phyloP scores from a whole-genome alignment of 2,329 filamentous ascomycete species.

The Berkeleyomyces rouxiae region DNA sequence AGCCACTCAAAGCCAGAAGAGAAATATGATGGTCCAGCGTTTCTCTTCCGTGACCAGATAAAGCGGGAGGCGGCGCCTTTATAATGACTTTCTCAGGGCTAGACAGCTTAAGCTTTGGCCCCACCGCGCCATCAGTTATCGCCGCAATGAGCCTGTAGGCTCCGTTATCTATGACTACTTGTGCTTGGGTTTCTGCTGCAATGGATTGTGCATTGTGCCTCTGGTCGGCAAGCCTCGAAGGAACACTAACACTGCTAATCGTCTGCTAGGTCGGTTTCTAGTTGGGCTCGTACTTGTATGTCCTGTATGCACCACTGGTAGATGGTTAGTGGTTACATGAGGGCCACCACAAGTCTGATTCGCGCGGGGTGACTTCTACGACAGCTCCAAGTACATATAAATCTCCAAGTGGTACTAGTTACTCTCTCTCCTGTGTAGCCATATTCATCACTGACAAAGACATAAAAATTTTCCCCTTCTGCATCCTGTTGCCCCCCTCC shows the following conservation, averaged over 20 bases:
- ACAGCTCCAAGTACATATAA: too few relatives aligned
- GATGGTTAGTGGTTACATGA: too few relatives aligned
- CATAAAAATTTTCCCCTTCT: neutral
- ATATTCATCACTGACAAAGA: neutral
- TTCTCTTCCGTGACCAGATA: neutral
- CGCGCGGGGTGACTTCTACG: too few relatives aligned
- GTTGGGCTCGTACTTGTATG: too few relatives aligned
- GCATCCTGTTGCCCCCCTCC: neutral
- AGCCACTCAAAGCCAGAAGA: neutral
- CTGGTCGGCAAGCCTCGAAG: neutral
- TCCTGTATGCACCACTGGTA: too few relatives aligned
- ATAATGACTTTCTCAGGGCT: neutral
- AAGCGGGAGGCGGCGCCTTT: neutral
- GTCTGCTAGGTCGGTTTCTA: too few relatives aligned
- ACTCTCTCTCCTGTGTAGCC: too few relatives aligned
- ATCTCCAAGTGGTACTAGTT: too few relatives aligned
- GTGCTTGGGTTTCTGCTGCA: neutral
- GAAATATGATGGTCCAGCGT: neutral
- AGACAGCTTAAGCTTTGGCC: neutral
- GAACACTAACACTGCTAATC: neutral
- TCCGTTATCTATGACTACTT: neutral
- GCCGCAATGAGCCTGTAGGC: neutral
- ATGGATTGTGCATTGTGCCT: neutral
- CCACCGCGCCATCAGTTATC: slow-evolving; percentile 2
- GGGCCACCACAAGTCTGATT: too few relatives aligned